Evolutionary conservation across 1,284 basidiomycete genomes (phyloP), one percentile per base, ranked within the genome.

Genomic region (Schizopora paradoxa): DNA sequence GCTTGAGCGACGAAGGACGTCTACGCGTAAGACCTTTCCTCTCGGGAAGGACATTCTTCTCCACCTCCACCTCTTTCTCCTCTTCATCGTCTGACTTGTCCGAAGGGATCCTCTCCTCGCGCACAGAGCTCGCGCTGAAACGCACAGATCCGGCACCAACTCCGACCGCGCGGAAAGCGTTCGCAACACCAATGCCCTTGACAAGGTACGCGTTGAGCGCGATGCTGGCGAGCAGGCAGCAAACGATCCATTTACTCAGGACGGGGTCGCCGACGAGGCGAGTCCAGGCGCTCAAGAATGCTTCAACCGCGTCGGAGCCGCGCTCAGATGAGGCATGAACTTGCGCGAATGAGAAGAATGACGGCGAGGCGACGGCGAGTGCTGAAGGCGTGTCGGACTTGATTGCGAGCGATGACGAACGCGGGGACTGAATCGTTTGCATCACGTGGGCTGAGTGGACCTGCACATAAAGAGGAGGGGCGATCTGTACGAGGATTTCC

Each of bases 261-360:
- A 98, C 81, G 0, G 95, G 95, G 61, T 99, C 95, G 25, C 92
- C 92, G 43, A 97, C 92, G 52, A 98, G 80, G n/a, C 74, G 72
- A 6, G 91, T 91, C 95, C 94, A 98, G n/a, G 81, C 77, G 31
- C 80, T 82, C 86, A 97, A 91, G 70, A 96, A 92, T 51, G 80
- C 76, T 54, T 96, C 92, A 51, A n/a, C n/a, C n/a, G n/a, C n/a
- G n/a, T n/a, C n/a, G n/a, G n/a, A n/a, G n/a, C n/a, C 8, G 28
- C 14, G 10, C 14, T 31, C 28, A 14, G 28, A 14, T 31, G 28
- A 31, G 28, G 8, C n/a, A n/a, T n/a, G n/a, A n/a, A n/a, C n/a
- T n/a, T 31, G 28, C 10, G 28, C 14, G 28, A 31, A 14, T 8
- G 14, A 31, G 28, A n/a, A n/a, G n/a, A n/a, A n/a, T n/a, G n/a